Evolutionary conservation across 2,329 filamentous ascomycete species (phyloP).

Genomic region (Colletotrichum spinosum): DNA sequence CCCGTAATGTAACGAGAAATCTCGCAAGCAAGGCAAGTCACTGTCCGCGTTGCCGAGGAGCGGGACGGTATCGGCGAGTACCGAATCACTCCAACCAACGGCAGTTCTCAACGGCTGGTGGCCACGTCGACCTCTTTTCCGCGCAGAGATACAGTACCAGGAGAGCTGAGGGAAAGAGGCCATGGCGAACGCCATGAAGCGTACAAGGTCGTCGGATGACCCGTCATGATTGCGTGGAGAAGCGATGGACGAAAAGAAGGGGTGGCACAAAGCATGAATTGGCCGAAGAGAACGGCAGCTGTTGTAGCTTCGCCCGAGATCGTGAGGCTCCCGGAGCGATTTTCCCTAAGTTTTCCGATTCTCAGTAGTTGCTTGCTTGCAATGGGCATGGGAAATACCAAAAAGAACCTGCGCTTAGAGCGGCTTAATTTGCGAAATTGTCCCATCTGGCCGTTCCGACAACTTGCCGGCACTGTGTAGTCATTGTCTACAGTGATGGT

Average conservation of each 20-base stretch:
- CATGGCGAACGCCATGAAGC: constrained; percentile 15
- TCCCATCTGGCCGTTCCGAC: too few species aligned
- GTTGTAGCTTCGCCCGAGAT: neutral
- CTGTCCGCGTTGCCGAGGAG: neutral
- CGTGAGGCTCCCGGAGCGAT: neutral
- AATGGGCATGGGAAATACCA: too few species aligned
- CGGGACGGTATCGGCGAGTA: constrained; percentile 2
- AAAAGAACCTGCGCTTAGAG: too few species aligned
- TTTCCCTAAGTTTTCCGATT: neutral
- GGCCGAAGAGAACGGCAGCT: neutral
- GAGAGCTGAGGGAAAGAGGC: neutral
- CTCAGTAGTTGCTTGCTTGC: neutral
- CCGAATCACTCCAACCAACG: neutral
- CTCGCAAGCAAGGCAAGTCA: constrained; percentile 5
- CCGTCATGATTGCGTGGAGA: constrained; percentile 7
- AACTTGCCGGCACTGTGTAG: too few species aligned
- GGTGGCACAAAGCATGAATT: constrained; percentile 25
- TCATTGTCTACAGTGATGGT: too few species aligned
- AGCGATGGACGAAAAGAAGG: constrained; percentile 5
- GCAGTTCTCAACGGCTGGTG: neutral
- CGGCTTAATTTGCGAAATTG: too few species aligned
- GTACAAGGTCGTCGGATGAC: constrained; percentile 34
- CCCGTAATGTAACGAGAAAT: constrained; percentile 24
- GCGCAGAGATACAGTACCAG: constrained; percentile 1
- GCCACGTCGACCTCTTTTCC: neutral